Percentiles rank a stretch among this genome's conserved stretches.
phyloP scores from a whole-genome alignment of 192 early-diverging fungal genomes.

The Podila clonocystis region DNA sequence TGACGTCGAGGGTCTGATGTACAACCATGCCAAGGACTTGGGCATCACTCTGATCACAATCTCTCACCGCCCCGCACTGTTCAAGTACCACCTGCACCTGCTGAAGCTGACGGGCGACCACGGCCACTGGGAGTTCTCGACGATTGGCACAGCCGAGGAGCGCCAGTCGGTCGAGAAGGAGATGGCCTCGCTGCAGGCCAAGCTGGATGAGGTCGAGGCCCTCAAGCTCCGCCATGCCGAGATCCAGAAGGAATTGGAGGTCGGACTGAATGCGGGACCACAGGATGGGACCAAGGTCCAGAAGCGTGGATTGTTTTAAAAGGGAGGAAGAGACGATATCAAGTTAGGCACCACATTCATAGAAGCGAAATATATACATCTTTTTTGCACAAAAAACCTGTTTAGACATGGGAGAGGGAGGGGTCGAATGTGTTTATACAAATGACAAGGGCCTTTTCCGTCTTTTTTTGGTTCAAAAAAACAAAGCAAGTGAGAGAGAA shows the following conservation, averaged over 20 bases:
- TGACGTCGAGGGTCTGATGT: slow-evolving; percentile 94
- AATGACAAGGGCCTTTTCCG: no score
- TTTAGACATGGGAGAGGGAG: no score
- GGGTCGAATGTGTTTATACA: no score
- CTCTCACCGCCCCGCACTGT: slow-evolving; percentile 93
- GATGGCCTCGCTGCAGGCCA: slow-evolving; percentile 73
- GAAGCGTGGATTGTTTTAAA: slow-evolving; percentile 50
- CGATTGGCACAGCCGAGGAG: slow-evolving; percentile 82
- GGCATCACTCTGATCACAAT: slow-evolving; percentile 95
- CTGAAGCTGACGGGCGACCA: slow-evolving; percentile 92
- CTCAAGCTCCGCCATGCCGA: slow-evolving; percentile 55
- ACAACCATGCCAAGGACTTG: slow-evolving; percentile 79
- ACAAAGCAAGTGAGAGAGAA: no score
- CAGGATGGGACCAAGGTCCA: slow-evolving; percentile 46
- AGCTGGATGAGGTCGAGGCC: slow-evolving; percentile 60
- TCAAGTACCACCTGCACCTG: slow-evolving; percentile 96
- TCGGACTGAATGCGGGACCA: slow-evolving; percentile 52
- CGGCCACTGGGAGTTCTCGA: slow-evolving; percentile 85
- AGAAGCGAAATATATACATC: neutral
- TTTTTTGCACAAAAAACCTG: neutral
- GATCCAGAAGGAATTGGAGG: slow-evolving; percentile 64
- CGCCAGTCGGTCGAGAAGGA: slow-evolving; percentile 89
- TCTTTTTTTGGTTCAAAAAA: no score
- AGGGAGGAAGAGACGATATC: neutral
- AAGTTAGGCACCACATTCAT: neutral